These are phyloP conservation scores for Pisolithus marmoratus DNA, from an alignment of 768 basidiomycete species.

Conservation along the genomic window DNA sequence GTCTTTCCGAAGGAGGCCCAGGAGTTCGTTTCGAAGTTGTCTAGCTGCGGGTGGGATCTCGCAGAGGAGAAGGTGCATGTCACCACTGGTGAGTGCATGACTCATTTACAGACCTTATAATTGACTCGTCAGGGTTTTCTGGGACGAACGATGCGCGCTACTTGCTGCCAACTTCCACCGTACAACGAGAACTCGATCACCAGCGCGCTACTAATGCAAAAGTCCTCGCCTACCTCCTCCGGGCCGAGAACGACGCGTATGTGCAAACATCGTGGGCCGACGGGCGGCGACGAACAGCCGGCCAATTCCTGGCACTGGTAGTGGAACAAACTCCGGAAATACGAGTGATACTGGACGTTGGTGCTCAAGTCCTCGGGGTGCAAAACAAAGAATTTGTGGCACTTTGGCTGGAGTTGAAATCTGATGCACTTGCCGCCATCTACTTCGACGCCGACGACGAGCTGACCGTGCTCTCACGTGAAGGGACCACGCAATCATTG, in stretches of 20 bases:
- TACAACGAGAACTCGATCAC: slow-evolving; percentile 21
- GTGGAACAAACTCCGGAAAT: slow-evolving; percentile 33
- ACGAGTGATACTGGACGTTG: slow-evolving; percentile 48
- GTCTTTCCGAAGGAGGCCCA: slow-evolving; percentile 36
- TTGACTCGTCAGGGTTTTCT: slow-evolving; percentile 26
- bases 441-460: slow-evolving; percentile 31
- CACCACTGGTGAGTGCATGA: slow-evolving; percentile 11
- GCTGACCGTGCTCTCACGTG: slow-evolving; percentile 25
- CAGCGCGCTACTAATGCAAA: slow-evolving; percentile 43
- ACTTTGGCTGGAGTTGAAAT: slow-evolving; percentile 34
- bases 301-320: slow-evolving; percentile 27
- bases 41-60: slow-evolving; percentile 34
- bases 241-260: slow-evolving; percentile 16
- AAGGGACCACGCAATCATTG: slow-evolving; percentile 24
- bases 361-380: slow-evolving; percentile 51
- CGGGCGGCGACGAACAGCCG: slow-evolving; percentile 13
- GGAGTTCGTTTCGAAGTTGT: slow-evolving; percentile 30
- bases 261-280: slow-evolving; percentile 5
- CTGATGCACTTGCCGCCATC: slow-evolving; percentile 20
- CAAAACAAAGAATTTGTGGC: slow-evolving; percentile 35
- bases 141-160: slow-evolving; percentile 38
- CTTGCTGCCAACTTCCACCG: slow-evolving; percentile 30
- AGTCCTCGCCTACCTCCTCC: slow-evolving; percentile 26
- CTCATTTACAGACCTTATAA: not conserved
- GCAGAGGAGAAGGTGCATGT: slow-evolving; percentile 19